Percentiles rank a stretch among this genome's conserved stretches.
Evolutionary conservation across 306 rosid species (phyloP).

Genomic region (Quercus variabilis): DNA sequence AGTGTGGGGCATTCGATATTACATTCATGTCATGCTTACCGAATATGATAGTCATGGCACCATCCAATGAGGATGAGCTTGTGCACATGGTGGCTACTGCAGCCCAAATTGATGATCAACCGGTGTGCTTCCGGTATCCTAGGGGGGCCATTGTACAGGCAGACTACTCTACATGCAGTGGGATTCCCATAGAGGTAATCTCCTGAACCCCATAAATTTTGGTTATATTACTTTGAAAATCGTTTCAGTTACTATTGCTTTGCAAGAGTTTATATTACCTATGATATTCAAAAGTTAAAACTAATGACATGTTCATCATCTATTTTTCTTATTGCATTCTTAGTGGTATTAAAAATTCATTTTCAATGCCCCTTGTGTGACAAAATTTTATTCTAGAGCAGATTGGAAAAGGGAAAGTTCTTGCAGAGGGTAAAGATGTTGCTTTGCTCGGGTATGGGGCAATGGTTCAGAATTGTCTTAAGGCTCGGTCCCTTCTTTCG

Average conservation of each 20-base stretch:
- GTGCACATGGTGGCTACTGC: slow-evolving; percentile 90
- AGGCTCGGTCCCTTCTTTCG: slow-evolving; percentile 74
- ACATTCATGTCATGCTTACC: slow-evolving; percentile 92
- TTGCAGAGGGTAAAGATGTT: slow-evolving; percentile 79
- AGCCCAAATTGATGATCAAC: slow-evolving; percentile 54
- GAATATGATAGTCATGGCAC: slow-evolving; percentile 97
- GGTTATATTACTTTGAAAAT: slow-evolving; percentile 10
- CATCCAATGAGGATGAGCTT: slow-evolving; percentile 81
- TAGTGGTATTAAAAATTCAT: background rate
- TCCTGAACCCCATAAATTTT: background rate
- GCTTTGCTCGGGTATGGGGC: slow-evolving; percentile 93
- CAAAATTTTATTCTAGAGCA: slow-evolving; percentile 25
- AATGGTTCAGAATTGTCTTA: slow-evolving; percentile 91
- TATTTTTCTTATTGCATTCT: background rate
- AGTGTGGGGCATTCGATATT: slow-evolving; percentile 90
- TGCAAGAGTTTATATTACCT: slow-evolving; percentile 1
- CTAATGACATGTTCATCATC: background rate
- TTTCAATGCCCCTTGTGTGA: background rate
- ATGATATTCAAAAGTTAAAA: background rate
- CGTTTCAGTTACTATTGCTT: slow-evolving; percentile 4
- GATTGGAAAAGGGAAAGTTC: slow-evolving; percentile 83
- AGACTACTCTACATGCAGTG: slow-evolving; percentile 34
- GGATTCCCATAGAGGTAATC: slow-evolving; percentile 74
- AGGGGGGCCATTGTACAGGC: slow-evolving; percentile 56
- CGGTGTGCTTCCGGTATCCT: slow-evolving; percentile 91